Conservation (phyloP, 2,329 filamentous ascomycete genomes). For the Monosporascus sp. region DNA sequence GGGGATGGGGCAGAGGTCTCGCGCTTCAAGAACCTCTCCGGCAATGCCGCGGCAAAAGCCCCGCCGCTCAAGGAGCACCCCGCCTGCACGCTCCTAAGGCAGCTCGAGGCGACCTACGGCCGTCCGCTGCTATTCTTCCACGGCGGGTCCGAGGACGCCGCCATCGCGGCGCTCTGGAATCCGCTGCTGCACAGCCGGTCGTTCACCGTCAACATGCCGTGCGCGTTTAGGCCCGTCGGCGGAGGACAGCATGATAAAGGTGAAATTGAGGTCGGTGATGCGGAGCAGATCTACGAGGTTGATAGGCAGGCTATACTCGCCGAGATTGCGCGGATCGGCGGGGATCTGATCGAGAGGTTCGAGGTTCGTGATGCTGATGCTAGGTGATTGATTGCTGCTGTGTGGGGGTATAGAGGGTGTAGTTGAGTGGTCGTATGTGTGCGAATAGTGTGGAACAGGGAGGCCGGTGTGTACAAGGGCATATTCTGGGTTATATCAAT, state of each 20-base stretch:
- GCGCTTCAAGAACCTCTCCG: slow-evolving; percentile 76
- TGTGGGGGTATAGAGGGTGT: no score
- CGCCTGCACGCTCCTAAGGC: slow-evolving; percentile 56
- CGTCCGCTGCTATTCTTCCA: slow-evolving; percentile 76
- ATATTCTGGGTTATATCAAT: no score
- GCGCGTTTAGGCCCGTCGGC: slow-evolving; percentile 54
- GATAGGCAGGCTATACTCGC: slow-evolving; percentile 64
- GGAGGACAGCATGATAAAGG: slow-evolving; percentile 10
- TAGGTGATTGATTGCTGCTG: no score
- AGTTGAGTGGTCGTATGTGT: no score
- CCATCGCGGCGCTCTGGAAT: slow-evolving; percentile 57
- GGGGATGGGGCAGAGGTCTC: slow-evolving; percentile 34
- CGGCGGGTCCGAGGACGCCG: slow-evolving; percentile 51
- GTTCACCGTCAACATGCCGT: slow-evolving; percentile 68
- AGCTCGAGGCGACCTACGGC: slow-evolving; percentile 63
- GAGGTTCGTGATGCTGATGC: slow-evolving; percentile 37
- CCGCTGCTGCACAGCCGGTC: slow-evolving; percentile 47
- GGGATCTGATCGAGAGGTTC: slow-evolving; percentile 62
- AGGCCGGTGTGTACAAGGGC: no score
- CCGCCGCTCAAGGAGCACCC: slow-evolving; percentile 55
- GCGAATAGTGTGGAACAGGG: no score
- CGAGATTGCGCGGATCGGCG: slow-evolving; percentile 67
- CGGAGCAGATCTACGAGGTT: slow-evolving; percentile 47
- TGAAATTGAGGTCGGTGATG: slow-evolving; percentile 22
- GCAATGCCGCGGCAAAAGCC: slow-evolving; percentile 33